Base-by-base conservation (phyloP, 768 basidiomycete genomes). In the Cubamyces lactineus region DNA sequence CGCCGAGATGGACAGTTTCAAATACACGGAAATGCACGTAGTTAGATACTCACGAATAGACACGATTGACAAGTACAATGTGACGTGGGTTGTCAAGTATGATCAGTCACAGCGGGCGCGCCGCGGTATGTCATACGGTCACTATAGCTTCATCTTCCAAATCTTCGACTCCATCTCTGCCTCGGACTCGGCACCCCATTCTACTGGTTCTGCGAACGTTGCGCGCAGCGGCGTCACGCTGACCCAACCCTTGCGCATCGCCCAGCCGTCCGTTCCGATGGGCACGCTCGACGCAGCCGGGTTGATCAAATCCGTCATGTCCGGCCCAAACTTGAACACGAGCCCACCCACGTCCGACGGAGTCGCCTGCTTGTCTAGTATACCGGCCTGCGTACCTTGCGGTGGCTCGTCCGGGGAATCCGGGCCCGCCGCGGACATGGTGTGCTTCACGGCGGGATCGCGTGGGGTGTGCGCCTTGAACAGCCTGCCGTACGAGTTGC, bases 191-290 rank as follows among this genome's bases (percentile, higher is more conserved):
- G 39, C 54, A 23, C 23, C 28, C 63, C 63, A 64, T 13, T 67
- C 64, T n/a, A 49, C 50, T 1, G 87, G 84, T 70, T 93, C 90
- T 9, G 84, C 91, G 69, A 92, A 94, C 59, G 82, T 79, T 16
- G 93, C 86, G 57, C 85, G 80, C 56, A 94, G 74, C 4, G 93
- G 91, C 23, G 92, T 93, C 2, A 95, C 86, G 65, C 89, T 90
- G 38, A 84, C 87, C 66, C 78, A 84, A 5, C 88, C 91, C 60
- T 85, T 79, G 59, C 79, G 76, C 34, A 95, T 76, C 16, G 91
- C 92, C 90, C 91, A 93, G 0, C 84, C 86, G 73, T 97, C 94
- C 11, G 90, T 86, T 3, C 92, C 94, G 19, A 83, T 76, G 1
- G 92, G 91, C n/a, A 94, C 75, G 17, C 72, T 71, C 2, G 83